phyloP scores from a whole-genome alignment of 257 asterid species.

The Primulina tabacum region DNA sequence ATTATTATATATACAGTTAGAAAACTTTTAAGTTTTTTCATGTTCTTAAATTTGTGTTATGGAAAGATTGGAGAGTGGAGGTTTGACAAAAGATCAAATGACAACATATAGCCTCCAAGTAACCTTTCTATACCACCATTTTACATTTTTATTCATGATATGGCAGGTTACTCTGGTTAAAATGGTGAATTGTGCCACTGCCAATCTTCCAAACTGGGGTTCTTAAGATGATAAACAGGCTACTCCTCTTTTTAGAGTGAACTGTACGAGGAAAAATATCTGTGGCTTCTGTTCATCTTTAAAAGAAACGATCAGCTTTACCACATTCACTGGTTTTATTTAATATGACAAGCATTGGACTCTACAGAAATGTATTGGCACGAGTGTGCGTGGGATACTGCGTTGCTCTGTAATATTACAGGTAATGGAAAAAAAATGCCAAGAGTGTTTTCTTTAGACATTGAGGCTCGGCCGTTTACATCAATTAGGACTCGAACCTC shows the following conservation, averaged over 20 bases:
- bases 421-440: neutral
- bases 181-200: constrained; percentile 89
- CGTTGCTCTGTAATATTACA: neutral
- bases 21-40: neutral
- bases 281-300: neutral
- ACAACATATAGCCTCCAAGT: constrained; percentile 62
- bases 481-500: neutral
- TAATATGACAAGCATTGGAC: neutral
- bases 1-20: no score
- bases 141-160: neutral
- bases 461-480: no score
- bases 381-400: neutral
- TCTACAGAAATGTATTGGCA: neutral
- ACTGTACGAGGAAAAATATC: neutral
- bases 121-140: constrained; percentile 44
- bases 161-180: constrained; percentile 82
- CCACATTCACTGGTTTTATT: neutral
- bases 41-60: no score
- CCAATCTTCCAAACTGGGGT: constrained; percentile 82
- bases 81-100: constrained; percentile 86
- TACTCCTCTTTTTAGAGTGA: neutral
- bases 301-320: neutral
- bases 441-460: no score
- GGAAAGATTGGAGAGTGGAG: constrained; percentile 72
- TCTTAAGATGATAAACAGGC: constrained; percentile 31